Conservation (phyloP, 2,329 filamentous ascomycete species). For the Colletotrichum camelliae region DNA sequence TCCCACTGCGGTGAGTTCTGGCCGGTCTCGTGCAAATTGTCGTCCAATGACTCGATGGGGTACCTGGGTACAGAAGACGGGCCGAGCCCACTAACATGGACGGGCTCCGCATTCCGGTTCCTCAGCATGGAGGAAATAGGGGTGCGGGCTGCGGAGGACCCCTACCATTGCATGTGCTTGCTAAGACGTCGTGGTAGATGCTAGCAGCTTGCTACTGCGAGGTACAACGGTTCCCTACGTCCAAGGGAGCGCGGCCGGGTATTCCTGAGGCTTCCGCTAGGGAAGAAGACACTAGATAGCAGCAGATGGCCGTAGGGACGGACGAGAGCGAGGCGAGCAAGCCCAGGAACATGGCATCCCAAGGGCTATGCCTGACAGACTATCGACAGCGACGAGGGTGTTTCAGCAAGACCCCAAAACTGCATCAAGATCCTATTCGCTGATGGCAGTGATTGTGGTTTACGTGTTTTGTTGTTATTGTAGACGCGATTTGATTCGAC, state of each 20-base stretch:
- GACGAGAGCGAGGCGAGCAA: neutral
- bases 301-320: neutral
- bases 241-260: neutral
- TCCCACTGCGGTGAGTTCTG: slow-evolving; percentile 13
- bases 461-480: slow-evolving; percentile 3
- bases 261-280: neutral
- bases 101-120: slow-evolving; percentile 2
- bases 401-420: neutral
- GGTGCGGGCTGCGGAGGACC: neutral
- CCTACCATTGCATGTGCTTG: slow-evolving; percentile 8
- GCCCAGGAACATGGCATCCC: neutral
- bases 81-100: slow-evolving; percentile 9
- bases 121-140: neutral
- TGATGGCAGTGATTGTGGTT: neutral
- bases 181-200: neutral
- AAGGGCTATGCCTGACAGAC: neutral
- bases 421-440: neutral
- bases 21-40: slow-evolving; percentile 3
- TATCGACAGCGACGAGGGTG: neutral
- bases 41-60: slow-evolving; percentile 6
- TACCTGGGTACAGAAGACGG: slow-evolving; percentile 3
- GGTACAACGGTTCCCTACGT: neutral
- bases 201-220: neutral
- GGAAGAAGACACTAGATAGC: neutral
- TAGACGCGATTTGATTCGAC: neutral